Conservation (phyloP, 345 rosid species). For the Populus simonii region DNA sequence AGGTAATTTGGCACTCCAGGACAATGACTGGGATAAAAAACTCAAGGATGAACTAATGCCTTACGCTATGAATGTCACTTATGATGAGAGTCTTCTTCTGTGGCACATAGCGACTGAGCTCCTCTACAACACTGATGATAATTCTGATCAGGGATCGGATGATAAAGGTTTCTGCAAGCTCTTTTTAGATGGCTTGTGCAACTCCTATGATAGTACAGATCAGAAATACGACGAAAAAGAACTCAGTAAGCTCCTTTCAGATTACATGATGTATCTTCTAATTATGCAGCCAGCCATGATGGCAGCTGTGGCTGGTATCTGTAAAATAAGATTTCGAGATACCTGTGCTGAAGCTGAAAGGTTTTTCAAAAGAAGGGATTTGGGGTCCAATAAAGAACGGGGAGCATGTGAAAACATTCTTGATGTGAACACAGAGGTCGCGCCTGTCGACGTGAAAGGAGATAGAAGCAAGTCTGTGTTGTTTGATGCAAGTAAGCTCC, state of each 20-base stretch:
- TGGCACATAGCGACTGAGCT: constrained; percentile 69
- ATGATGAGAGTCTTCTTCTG: constrained; percentile 22
- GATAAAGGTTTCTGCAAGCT: constrained; percentile 35
- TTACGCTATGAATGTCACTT: constrained; percentile 20
- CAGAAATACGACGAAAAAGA: not conserved
- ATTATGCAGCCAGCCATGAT: constrained; percentile 44
- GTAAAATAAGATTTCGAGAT: constrained; percentile 47
- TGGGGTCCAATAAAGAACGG: not conserved
- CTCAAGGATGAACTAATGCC: constrained; percentile 26
- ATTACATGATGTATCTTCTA: constrained; percentile 62
- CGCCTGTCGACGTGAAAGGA: constrained; percentile 47
- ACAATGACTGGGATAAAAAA: not conserved
- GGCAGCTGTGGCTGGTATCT: constrained; percentile 51
- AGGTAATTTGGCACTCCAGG: constrained; percentile 54
- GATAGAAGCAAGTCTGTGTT: constrained; percentile 61
- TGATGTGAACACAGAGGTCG: constrained; percentile 24
- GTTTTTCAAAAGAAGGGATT: constrained; percentile 33
- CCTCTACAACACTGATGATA: constrained; percentile 20
- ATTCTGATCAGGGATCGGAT: no score
- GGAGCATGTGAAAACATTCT: constrained; percentile 24
- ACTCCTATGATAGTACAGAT: constrained; percentile 18
- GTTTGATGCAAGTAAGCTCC: constrained; percentile 57
- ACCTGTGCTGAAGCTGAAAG: constrained; percentile 41
- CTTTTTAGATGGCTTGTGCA: constrained; percentile 59
- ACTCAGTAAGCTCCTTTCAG: constrained; percentile 46